These are phyloP conservation scores for Plantago elongata DNA, from an alignment of 257 asterid genomes.

Conservation along the genomic window DNA sequence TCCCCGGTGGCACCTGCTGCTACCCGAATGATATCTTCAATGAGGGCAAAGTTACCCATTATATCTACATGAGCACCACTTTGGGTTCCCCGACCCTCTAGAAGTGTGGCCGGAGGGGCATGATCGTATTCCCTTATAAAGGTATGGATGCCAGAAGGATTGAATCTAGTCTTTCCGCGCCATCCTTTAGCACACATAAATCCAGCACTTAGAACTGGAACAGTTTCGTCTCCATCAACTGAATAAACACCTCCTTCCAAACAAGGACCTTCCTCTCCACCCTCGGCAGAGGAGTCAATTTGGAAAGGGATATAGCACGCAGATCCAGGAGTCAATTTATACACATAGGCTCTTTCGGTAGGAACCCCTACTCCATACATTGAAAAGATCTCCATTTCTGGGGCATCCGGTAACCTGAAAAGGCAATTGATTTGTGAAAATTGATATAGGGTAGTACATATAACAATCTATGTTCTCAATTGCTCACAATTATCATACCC, in stretches of 20 bases:
- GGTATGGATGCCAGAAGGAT: slow-evolving; percentile 69
- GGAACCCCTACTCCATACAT: slow-evolving; percentile 93
- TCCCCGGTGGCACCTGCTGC: slow-evolving; percentile 82
- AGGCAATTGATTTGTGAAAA: background rate
- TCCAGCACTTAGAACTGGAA: slow-evolving; percentile 76
- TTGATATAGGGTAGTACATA: background rate
- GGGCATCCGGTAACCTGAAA: slow-evolving; percentile 75
- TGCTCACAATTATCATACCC: too few relatives aligned
- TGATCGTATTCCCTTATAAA: slow-evolving; percentile 65
- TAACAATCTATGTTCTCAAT: too few relatives aligned
- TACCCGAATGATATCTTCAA: slow-evolving; percentile 70
- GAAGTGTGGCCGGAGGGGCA: slow-evolving; percentile 59
- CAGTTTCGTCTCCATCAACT: slow-evolving; percentile 80
- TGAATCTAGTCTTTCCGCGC: slow-evolving; percentile 75
- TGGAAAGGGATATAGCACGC: slow-evolving; percentile 76
- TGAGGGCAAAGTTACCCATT: slow-evolving; percentile 74
- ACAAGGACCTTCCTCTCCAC: slow-evolving; percentile 46
- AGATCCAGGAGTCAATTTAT: slow-evolving; percentile 51
- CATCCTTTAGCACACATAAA: slow-evolving; percentile 71
- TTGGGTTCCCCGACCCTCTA: slow-evolving; percentile 82
- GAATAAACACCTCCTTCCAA: slow-evolving; percentile 75
- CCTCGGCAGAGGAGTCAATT: slow-evolving; percentile 71
- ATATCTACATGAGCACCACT: slow-evolving; percentile 90
- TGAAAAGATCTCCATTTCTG: slow-evolving; percentile 79
- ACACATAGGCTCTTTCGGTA: slow-evolving; percentile 80